Percentiles rank a stretch among this genome's conserved stretches.
Conservation (phyloP, 2,329 filamentous ascomycete species). For the Arthrinium phaeospermum region DNA sequence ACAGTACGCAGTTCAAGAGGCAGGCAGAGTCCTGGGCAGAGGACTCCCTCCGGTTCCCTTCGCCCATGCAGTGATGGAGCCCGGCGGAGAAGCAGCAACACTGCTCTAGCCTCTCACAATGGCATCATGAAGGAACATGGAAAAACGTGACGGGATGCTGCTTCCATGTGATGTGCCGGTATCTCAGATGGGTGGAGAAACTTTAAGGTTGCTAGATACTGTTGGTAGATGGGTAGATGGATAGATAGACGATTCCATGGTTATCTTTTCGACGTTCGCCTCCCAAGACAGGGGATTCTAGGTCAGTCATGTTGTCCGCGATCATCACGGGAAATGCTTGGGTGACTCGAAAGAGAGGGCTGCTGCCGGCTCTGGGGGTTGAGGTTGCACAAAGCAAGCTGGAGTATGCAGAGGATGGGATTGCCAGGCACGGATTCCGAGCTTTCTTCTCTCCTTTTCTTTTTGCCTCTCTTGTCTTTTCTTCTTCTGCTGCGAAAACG, state of each 20-base stretch:
- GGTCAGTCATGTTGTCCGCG: background rate
- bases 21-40: constrained; percentile 1
- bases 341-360: background rate
- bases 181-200: background rate
- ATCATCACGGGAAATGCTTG: background rate
- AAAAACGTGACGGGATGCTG: background rate
- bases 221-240: background rate
- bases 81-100: background rate
- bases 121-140: background rate
- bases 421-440: background rate
- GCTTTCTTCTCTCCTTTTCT: background rate
- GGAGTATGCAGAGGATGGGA: background rate
- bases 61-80: background rate
- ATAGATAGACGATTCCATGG: background rate
- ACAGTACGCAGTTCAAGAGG: background rate
- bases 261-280: background rate
- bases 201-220: background rate
- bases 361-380: background rate
- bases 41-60: constrained; percentile 2
- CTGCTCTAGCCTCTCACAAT: constrained; percentile 1
- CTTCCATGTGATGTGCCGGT: background rate
- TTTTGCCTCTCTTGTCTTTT: too few relatives aligned
- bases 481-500: background rate
- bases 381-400: background rate
- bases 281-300: background rate